phyloP scores from a whole-genome alignment of 345 rosid genomes.

The Microthlaspi erraticum region DNA sequence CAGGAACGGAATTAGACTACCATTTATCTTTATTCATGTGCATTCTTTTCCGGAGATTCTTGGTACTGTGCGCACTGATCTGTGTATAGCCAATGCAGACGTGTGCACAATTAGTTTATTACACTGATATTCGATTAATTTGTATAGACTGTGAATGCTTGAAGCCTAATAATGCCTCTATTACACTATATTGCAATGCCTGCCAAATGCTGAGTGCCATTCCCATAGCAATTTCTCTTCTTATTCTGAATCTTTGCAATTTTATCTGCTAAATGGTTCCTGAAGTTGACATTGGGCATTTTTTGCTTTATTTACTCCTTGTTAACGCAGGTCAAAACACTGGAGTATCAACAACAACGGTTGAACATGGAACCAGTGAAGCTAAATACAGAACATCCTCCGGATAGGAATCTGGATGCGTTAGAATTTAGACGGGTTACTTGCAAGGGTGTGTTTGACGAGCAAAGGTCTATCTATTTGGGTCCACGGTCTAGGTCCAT shows the following conservation, averaged over 20 bases:
- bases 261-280: slow-evolving; percentile 1
- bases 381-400: slow-evolving; percentile 53
- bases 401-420: slow-evolving; percentile 50
- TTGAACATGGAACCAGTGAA: slow-evolving; percentile 77
- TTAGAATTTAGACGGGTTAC: slow-evolving; percentile 81
- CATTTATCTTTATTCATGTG: not conserved
- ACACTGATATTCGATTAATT: not conserved
- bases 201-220: not conserved
- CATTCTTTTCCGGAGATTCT: slow-evolving; percentile 1
- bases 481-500: slow-evolving; percentile 97
- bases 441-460: slow-evolving; percentile 78
- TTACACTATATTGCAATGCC: not conserved
- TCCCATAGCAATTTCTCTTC: slow-evolving; percentile 3
- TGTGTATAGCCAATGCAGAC: slow-evolving; percentile 2
- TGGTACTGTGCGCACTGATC: not conserved
- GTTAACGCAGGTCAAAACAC: slow-evolving; percentile 63
- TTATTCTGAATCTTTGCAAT: not conserved
- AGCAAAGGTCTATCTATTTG: slow-evolving; percentile 66
- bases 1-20: not conserved
- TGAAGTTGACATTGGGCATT: slow-evolving; percentile 17
- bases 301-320: slow-evolving; percentile 1
- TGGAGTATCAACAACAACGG: slow-evolving; percentile 72
- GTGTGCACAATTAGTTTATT: not conserved
- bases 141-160: not conserved
- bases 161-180: not conserved